A percentile compares a stretch with the other conserved stretches of the same genome.
These are phyloP conservation scores for Thamnidium elegans DNA, from an alignment of 192 early-diverging fungal genomes.

Conservation along the genomic window DNA sequence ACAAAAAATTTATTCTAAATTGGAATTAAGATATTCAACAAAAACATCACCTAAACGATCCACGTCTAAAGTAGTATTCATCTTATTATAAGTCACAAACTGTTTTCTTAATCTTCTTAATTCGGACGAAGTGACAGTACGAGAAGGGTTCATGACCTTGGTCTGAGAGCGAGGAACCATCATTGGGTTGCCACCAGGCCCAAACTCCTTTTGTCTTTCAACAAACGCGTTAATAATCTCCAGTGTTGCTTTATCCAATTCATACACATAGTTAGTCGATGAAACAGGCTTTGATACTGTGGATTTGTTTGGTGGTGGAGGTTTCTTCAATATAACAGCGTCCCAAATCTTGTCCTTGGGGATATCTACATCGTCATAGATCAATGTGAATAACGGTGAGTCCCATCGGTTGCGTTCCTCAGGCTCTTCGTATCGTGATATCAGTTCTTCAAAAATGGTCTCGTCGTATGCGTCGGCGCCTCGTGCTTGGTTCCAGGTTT, in stretches of 20 bases:
- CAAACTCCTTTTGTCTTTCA: slow-evolving; percentile 71
- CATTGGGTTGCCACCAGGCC: slow-evolving; percentile 49
- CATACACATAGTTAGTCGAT: slow-evolving; percentile 88
- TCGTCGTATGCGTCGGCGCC: slow-evolving; percentile 42
- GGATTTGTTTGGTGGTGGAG: slow-evolving; percentile 80
- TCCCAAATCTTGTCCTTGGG: slow-evolving; percentile 74
- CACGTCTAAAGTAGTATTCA: slow-evolving; percentile 73
- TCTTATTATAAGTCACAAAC: slow-evolving; percentile 86
- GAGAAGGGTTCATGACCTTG: slow-evolving; percentile 65
- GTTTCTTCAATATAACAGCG: slow-evolving; percentile 67
- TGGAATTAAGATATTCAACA: slow-evolving; percentile 91
- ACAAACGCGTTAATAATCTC: slow-evolving; percentile 76
- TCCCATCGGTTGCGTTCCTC: slow-evolving; percentile 91
- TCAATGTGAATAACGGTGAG: slow-evolving; percentile 88
- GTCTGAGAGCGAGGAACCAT: slow-evolving; percentile 51
- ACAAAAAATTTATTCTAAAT: slow-evolving; percentile 41
- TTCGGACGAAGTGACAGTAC: slow-evolving; percentile 74
- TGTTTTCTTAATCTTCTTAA: slow-evolving; percentile 77
- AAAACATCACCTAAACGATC: slow-evolving; percentile 77
- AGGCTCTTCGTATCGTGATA: slow-evolving; percentile 93
- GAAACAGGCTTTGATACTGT: slow-evolving; percentile 87
- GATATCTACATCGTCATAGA: slow-evolving; percentile 64
- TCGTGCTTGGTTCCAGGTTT: slow-evolving; percentile 50
- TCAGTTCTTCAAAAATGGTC: slow-evolving; percentile 70
- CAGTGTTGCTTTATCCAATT: slow-evolving; percentile 81